Base-by-base conservation (phyloP, 805 yeast species). In the Yamadazyma sp. region DNA sequence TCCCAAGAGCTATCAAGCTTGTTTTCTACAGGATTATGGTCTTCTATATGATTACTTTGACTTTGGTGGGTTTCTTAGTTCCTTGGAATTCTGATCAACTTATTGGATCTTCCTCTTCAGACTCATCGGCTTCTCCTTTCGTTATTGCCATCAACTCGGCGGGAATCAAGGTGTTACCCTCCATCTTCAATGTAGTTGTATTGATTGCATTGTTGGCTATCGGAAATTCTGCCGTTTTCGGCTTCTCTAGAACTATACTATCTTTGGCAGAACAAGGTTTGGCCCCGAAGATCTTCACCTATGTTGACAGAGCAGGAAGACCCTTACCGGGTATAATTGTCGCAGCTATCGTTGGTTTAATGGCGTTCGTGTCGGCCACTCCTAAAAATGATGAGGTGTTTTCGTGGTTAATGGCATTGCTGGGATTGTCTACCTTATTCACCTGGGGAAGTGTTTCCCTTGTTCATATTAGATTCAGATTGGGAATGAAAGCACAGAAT, bases 161-260 rank as follows among this genome's bases (percentile, higher is more conserved):
- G 4, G 67, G 71, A 9, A 67, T 67, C 38, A 56, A 54, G 26
- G 73, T 58, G 3, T 57, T 67, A 33, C 71, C 73, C 5, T 64
- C 71, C 3, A 64, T 67, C 19, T 64, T 67, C 54, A 67, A 67
- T 39, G 71, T 67, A 27, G 54, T 67, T 13, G 70, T 67, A 11
- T 52, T 67, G 28, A 57, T 67, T n/a, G 56, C 71, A 7, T 57
- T 67, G 28, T 55, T 67, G 25, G 61, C 71, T 28, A 66, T 67
- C 38, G 71, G 70, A 5, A 67, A 67, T 46, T 64, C 71, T 3
- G 68, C 71, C 7, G 70, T 67, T 11, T 67, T 60, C 39, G 73
- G 73, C 1, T 67, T 63, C 33, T 64, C 71, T 8, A 53, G 73
- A 50, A 67, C 71, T 6, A 56, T 61, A 32, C 53, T 64, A 23